Evolutionary conservation across 1,139 yeast species (phyloP).

Genomic region (Yarrowia galli): DNA sequence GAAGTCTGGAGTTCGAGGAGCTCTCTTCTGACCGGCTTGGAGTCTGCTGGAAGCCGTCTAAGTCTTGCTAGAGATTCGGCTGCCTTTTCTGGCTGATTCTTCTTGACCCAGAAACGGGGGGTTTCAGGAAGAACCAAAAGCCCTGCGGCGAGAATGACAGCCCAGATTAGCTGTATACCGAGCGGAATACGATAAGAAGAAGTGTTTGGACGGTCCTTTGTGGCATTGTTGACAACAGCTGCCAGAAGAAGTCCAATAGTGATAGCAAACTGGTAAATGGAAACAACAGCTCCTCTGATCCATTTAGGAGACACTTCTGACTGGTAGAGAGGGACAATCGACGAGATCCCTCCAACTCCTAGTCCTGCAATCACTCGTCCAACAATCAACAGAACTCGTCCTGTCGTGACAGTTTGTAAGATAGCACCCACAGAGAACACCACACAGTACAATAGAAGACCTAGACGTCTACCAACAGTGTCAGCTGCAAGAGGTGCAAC

Average conservation of each 20-base stretch:
- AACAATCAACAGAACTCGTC: constrained; percentile 45
- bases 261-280: constrained; percentile 70
- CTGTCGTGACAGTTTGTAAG: constrained; percentile 64
- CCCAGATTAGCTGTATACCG: constrained; percentile 56
- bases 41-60: constrained; percentile 65
- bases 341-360: constrained; percentile 65
- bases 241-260: constrained; percentile 72
- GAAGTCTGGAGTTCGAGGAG: constrained; percentile 66
- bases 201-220: constrained; percentile 57
- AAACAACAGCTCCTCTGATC: constrained; percentile 69
- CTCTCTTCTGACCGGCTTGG: constrained; percentile 63
- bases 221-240: constrained; percentile 68
- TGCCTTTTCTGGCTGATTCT: constrained; percentile 62
- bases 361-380: constrained; percentile 57
- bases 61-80: constrained; percentile 64
- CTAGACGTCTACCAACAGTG: constrained; percentile 65
- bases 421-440: constrained; percentile 65
- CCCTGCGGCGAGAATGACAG: constrained; percentile 56
- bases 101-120: constrained; percentile 70
- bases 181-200: constrained; percentile 70
- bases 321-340: constrained; percentile 67
- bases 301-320: constrained; percentile 66
- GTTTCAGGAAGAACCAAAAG: constrained; percentile 76
- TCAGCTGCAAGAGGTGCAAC: constrained; percentile 65
- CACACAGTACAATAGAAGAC: constrained; percentile 60